A percentile compares a stretch with the other conserved stretches of the same genome.
Conservation (phyloP, 2,329 filamentous ascomycete species). For the Ceratocystis ficicola region DNA sequence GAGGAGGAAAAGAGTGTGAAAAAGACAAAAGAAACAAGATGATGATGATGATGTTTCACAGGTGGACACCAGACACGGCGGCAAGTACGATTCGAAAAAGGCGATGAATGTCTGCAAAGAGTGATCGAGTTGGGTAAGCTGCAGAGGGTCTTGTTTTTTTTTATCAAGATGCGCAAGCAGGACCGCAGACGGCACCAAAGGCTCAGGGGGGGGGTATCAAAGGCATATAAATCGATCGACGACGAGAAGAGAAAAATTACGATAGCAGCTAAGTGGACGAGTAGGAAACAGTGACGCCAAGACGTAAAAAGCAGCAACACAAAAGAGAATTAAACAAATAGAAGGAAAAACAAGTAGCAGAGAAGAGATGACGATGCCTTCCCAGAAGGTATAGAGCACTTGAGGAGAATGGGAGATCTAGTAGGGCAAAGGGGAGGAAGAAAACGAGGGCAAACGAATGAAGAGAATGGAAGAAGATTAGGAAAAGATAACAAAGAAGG, state of each 20-base stretch:
- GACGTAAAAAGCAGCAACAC: not conserved
- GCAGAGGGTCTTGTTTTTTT: conserved; percentile 3
- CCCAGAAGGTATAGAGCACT: conserved; percentile 10
- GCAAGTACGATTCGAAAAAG: not conserved
- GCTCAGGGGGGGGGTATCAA: conserved; percentile 8
- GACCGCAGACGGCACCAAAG: not conserved
- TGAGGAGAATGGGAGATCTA: not conserved
- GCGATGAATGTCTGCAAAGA: not conserved
- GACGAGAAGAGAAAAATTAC: not conserved
- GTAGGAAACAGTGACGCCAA: not conserved
- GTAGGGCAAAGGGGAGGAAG: not conserved
- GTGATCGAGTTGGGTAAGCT: not conserved
- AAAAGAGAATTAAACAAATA: not conserved
- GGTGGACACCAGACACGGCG: not conserved
- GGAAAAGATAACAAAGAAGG: not conserved
- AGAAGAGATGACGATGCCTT: conserved; percentile 1
- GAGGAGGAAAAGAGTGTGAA: not conserved
- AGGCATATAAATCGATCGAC: conserved; percentile 11
- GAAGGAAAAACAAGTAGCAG: conserved; percentile 7
- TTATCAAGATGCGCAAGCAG: not conserved
- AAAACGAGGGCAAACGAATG: not conserved
- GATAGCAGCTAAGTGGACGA: not conserved
- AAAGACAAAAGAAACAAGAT: too few relatives aligned
- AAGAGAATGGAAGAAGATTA: not conserved
- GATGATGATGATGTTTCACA: too few relatives aligned